These are phyloP conservation scores for Cyclospora cayetanensis DNA, from an alignment of 169 alveolate species.

Conservation along the genomic window DNA sequence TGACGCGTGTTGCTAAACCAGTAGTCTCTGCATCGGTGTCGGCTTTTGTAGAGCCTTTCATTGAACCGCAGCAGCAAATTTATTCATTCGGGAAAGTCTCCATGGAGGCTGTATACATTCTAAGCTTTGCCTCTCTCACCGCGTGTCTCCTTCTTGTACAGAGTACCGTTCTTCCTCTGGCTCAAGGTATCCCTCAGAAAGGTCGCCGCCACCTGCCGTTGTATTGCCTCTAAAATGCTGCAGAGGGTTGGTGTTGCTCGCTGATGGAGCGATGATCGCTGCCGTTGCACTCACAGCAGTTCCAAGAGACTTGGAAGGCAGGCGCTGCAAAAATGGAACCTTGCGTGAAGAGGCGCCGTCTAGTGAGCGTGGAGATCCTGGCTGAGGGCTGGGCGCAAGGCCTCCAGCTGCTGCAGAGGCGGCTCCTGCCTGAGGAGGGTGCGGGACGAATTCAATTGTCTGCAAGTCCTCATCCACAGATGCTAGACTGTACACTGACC, in stretches of 20 bases:
- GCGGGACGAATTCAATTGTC: slow-evolving; percentile 60
- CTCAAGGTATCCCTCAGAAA: background rate
- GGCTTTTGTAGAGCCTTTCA: no score
- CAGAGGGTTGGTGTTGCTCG: background rate
- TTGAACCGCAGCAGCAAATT: no score
- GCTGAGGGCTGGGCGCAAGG: background rate
- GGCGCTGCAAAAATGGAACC: background rate
- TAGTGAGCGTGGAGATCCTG: slow-evolving; percentile 1
- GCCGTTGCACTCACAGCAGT: background rate
- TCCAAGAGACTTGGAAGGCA: background rate
- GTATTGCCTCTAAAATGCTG: background rate
- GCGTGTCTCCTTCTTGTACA: background rate
- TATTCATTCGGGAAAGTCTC: no score
- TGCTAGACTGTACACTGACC: slow-evolving; percentile 63
- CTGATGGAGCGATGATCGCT: background rate
- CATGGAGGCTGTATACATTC: no score
- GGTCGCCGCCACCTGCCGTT: background rate
- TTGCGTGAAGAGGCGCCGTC: background rate
- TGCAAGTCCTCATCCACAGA: slow-evolving; percentile 56
- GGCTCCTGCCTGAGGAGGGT: slow-evolving; percentile 6
- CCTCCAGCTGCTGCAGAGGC: background rate
- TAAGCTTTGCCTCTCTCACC: slow-evolving; percentile 33
- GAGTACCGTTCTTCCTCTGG: background rate
- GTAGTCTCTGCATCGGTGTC: no score
- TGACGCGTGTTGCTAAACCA: no score